Percentiles rank a stretch among this genome's conserved stretches.
Evolutionary conservation across 164 flowering plant genomes (phyloP).

Genomic region (Chimonanthus salicifolius): DNA sequence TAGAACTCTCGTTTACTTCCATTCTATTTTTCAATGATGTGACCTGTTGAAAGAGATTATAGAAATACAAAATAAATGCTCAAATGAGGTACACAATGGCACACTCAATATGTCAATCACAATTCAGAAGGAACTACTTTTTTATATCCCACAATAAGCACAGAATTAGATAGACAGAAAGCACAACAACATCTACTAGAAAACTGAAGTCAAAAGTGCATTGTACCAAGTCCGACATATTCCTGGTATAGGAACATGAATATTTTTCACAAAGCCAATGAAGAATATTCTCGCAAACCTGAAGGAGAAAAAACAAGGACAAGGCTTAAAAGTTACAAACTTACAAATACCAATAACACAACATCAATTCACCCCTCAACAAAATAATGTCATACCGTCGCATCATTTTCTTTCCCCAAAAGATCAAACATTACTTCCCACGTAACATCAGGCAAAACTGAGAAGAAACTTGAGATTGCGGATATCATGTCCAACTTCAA

Average conservation of each 20-base stretch:
- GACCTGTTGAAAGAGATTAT: slow-evolving; percentile 35
- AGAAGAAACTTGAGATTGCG: slow-evolving; percentile 57
- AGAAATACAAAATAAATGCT: background rate
- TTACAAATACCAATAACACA: background rate
- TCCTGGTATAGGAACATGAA: slow-evolving; percentile 38
- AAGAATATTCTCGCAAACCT: slow-evolving; percentile 54
- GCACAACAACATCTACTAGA: background rate
- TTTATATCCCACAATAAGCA: background rate
- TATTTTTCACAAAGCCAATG: slow-evolving; percentile 52
- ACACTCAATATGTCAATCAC: background rate
- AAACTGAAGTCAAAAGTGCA: background rate
- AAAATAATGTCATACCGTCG: slow-evolving; percentile 35
- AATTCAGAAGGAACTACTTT: background rate
- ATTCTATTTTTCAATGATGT: slow-evolving; percentile 30
- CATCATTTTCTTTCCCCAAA: slow-evolving; percentile 50
- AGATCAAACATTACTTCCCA: slow-evolving; percentile 68
- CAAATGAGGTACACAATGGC: background rate
- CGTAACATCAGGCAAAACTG: slow-evolving; percentile 48
- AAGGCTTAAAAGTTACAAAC: background rate
- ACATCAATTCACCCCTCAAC: background rate
- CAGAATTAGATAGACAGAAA: background rate
- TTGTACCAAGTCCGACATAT: slow-evolving; percentile 60
- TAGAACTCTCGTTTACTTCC: slow-evolving; percentile 29
- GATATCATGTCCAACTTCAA: slow-evolving; percentile 67
- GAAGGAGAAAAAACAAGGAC: slow-evolving; percentile 6